phyloP scores from a whole-genome alignment of 2,329 filamentous ascomycete species.

The Venturia effusa region DNA sequence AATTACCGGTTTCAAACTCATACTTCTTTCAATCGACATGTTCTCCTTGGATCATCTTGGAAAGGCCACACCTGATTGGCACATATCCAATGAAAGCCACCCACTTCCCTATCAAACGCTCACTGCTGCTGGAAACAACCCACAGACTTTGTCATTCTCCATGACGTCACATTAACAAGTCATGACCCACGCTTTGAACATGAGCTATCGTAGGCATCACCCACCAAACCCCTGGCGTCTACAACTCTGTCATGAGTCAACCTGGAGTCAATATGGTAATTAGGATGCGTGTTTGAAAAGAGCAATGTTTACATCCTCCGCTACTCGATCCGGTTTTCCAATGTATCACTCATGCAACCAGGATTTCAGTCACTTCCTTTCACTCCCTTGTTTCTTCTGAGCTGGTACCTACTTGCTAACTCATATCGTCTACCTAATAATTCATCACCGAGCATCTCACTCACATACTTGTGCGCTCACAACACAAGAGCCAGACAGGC shows the following conservation, averaged over 20 bases:
- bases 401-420: no score
- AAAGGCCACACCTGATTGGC: background rate
- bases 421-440: background rate
- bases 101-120: background rate
- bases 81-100: background rate
- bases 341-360: background rate
- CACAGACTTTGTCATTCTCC: slow-evolving; percentile 1
- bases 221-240: background rate
- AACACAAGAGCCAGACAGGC: background rate
- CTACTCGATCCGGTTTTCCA: no score
- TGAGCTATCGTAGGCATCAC: background rate
- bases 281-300: background rate
- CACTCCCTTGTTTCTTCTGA: background rate
- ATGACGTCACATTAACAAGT: slow-evolving; percentile 10
- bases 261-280: background rate
- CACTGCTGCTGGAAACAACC: background rate
- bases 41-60: background rate
- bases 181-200: background rate
- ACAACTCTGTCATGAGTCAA: background rate
- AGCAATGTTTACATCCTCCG: background rate
- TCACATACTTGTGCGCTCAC: background rate
- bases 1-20: background rate
- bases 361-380: background rate
- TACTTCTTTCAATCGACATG: no score
- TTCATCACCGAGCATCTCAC: background rate